These are phyloP conservation scores for Aspergillus persii DNA, from an alignment of 2,329 filamentous ascomycete genomes.

Conservation along the genomic window DNA sequence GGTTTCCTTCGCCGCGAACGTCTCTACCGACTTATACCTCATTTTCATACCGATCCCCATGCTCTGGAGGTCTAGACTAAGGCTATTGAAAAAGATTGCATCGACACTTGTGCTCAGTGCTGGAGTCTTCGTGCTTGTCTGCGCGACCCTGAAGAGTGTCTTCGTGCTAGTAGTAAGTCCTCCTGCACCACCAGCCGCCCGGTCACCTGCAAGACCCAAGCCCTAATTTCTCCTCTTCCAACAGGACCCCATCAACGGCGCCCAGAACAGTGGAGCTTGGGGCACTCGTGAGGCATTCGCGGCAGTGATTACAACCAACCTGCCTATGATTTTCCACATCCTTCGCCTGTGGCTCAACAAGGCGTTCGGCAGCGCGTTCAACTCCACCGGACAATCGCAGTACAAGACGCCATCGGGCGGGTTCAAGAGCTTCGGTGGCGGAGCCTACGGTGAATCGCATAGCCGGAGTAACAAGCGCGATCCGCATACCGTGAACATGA, in stretches of 20 bases:
- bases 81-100: conserved; percentile 48
- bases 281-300: conserved; percentile 41
- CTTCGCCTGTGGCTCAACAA: conserved; percentile 41
- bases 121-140: conserved; percentile 53
- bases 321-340: conserved; percentile 42
- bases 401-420: conserved; percentile 38
- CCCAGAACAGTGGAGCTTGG: conserved; percentile 36
- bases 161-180: conserved; percentile 42
- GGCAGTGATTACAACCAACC: conserved; percentile 38
- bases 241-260: conserved; percentile 31
- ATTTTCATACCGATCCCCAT: conserved; percentile 58
- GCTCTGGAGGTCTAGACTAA: conserved; percentile 51
- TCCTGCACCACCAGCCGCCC: neutral
- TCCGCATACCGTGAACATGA: conserved; percentile 36
- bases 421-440: conserved; percentile 22
- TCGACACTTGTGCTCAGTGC: conserved; percentile 53
- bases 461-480: conserved; percentile 32
- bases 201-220: neutral
- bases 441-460: conserved; percentile 23
- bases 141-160: conserved; percentile 52
- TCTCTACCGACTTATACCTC: conserved; percentile 56
- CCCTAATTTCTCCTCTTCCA: neutral
- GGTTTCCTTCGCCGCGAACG: conserved; percentile 49
- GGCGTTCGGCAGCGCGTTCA: conserved; percentile 37
- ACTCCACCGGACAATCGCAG: conserved; percentile 35